These are phyloP conservation scores for Xylaria sp. DNA, from an alignment of 2,329 filamentous ascomycete species.

Conservation along the genomic window DNA sequence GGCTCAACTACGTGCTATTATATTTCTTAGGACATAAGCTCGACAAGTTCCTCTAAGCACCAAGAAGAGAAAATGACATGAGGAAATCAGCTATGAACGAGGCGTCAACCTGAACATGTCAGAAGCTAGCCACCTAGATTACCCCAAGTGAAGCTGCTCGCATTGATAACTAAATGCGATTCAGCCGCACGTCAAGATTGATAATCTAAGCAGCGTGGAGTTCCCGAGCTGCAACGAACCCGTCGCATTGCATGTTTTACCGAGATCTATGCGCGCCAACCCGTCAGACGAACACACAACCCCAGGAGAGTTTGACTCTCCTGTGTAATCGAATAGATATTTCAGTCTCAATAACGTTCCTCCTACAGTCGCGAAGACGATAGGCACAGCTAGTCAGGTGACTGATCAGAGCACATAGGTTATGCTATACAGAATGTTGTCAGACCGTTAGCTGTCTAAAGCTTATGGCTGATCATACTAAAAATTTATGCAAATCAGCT, in stretches of 20 bases:
- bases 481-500: neutral
- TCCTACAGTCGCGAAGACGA: neutral
- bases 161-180: neutral
- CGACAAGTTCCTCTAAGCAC: neutral
- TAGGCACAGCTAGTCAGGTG: no score
- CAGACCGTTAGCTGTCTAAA: neutral
- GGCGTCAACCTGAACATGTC: neutral
- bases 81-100: neutral
- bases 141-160: neutral
- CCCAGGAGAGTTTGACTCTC: neutral
- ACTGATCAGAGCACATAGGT: no score
- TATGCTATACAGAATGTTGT: neutral
- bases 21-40: neutral
- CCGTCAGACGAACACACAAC: slow-evolving; percentile 21
- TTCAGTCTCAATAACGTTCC: neutral
- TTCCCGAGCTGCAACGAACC: slow-evolving; percentile 19
- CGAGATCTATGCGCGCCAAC: slow-evolving; percentile 20
- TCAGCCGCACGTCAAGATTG: neutral
- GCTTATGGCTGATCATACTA: neutral
- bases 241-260: slow-evolving; percentile 25
- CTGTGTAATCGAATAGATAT: slow-evolving; percentile 2
- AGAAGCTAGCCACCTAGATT: neutral
- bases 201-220: neutral
- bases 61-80: neutral
- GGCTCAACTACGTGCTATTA: neutral